phyloP scores from a whole-genome alignment of 2,329 filamentous ascomycete genomes.

The Apiospora arundinis region DNA sequence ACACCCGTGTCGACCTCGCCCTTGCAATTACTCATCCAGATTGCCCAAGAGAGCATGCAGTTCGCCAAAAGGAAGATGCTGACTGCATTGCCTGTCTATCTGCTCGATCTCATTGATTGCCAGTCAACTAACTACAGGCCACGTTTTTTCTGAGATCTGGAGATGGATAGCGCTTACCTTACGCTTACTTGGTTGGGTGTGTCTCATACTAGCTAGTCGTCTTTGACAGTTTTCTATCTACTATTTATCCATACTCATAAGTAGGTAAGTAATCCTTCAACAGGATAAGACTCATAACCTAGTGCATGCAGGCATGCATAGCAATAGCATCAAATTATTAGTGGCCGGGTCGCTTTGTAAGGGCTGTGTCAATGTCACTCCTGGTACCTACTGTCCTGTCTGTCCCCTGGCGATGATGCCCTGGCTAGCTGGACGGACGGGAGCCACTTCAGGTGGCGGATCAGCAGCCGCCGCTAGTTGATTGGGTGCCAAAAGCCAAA shows the following conservation, averaged over 20 bases:
- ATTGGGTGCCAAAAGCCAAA: background rate
- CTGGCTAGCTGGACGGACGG: background rate
- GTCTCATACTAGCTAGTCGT: background rate
- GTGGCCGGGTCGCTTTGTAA: background rate
- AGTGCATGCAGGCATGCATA: too few relatives aligned
- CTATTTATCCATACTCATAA: too few relatives aligned
- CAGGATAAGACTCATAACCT: too few relatives aligned
- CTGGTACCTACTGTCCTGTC: too few relatives aligned
- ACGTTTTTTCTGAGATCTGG: conserved; percentile 3
- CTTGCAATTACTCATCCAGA: too few relatives aligned
- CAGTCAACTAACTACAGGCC: background rate
- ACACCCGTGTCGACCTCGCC: too few relatives aligned
- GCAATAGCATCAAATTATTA: background rate
- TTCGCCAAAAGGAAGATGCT: background rate
- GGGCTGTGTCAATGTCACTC: conserved; percentile 2
- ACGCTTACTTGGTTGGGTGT: background rate
- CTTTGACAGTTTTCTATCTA: background rate
- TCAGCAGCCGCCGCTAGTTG: conserved; percentile 4
- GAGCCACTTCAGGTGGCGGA: background rate
- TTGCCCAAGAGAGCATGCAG: background rate
- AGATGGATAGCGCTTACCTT: background rate
- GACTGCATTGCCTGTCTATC: background rate
- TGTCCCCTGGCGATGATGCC: background rate
- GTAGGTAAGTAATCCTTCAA: too few relatives aligned
- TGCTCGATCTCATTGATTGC: too few relatives aligned